A percentile compares a stretch with the other conserved stretches of the same genome.
These are phyloP conservation scores for Fusarium newnesense DNA, from an alignment of 2,329 filamentous ascomycete genomes.

Conservation along the genomic window DNA sequence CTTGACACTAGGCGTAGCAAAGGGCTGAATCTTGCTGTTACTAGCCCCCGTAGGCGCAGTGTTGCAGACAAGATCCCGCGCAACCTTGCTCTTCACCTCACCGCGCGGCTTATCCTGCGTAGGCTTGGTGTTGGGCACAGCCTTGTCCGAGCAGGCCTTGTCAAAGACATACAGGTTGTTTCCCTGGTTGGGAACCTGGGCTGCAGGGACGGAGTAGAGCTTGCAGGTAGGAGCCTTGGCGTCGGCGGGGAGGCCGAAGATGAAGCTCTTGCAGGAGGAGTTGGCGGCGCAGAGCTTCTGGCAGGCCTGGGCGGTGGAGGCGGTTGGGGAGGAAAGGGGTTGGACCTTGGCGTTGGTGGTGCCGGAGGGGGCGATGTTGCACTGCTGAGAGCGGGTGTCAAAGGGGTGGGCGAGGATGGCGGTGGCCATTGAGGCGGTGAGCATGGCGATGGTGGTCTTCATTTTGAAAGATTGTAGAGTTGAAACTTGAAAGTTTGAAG, in stretches of 20 bases:
- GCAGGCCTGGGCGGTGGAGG: conserved; percentile 5
- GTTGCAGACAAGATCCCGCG: neutral
- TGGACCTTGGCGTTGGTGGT: conserved; percentile 1
- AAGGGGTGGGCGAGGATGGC: conserved; percentile 18
- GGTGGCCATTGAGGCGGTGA: conserved; percentile 26
- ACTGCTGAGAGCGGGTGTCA: conserved; percentile 23
- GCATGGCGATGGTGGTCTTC: conserved; percentile 24
- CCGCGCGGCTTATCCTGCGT: conserved; percentile 2
- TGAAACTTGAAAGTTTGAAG: too few species aligned
- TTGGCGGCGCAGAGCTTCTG: neutral
- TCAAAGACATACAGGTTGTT: conserved; percentile 4
- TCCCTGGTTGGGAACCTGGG: conserved; percentile 5
- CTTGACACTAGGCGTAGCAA: conserved; percentile 3
- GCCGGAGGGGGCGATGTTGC: conserved; percentile 21
- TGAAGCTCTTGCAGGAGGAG: conserved; percentile 15
- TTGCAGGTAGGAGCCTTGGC: conserved; percentile 1
- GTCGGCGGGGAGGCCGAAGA: conserved; percentile 1
- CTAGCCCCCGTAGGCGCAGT: conserved; percentile 1
- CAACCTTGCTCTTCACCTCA: neutral
- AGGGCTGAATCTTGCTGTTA: conserved; percentile 7
- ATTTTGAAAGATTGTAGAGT: conserved; percentile 10
- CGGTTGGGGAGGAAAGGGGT: neutral
- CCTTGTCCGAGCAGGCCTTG: conserved; percentile 4
- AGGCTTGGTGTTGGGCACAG: conserved; percentile 10
- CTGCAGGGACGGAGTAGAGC: neutral